phyloP scores from a whole-genome alignment of 371 early-diverging fungal species.

The Mucor ambiguus region DNA sequence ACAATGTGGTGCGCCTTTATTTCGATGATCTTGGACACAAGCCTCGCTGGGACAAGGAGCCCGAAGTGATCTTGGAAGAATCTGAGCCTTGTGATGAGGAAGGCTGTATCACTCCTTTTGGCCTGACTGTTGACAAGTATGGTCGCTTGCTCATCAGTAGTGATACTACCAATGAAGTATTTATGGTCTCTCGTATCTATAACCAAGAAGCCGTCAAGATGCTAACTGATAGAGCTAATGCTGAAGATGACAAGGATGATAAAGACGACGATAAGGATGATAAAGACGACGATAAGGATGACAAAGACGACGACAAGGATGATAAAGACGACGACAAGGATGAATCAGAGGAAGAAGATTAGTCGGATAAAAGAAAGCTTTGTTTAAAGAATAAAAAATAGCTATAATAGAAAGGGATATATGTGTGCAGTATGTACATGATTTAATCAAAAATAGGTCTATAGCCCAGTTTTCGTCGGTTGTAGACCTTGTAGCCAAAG shows the following conservation, averaged over 20 bases:
- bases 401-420: no score
- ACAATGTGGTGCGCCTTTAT: slow-evolving; percentile 40
- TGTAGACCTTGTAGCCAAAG: slow-evolving; percentile 59
- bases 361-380: background rate
- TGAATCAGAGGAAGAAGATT: background rate
- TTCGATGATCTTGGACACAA: slow-evolving; percentile 50
- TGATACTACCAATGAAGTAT: slow-evolving; percentile 45
- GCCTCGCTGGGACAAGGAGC: slow-evolving; percentile 42
- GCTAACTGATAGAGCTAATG: slow-evolving; percentile 31
- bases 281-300: slow-evolving; percentile 1
- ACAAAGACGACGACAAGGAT: background rate
- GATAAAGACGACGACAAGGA: background rate
- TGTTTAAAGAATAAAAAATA: slow-evolving; percentile 1
- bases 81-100: slow-evolving; percentile 22
- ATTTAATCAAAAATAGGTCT: slow-evolving; percentile 36
- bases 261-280: background rate
- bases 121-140: slow-evolving; percentile 37
- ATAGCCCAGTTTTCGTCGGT: slow-evolving; percentile 70
- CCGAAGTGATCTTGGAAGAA: slow-evolving; percentile 38
- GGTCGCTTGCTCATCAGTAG: slow-evolving; percentile 46
- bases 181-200: slow-evolving; percentile 37
- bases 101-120: slow-evolving; percentile 35
- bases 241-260: slow-evolving; percentile 1
- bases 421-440: background rate
- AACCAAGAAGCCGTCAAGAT: slow-evolving; percentile 33